phyloP scores from a whole-genome alignment of 1,139 yeast species.

The Debaryomyces sp. region DNA sequence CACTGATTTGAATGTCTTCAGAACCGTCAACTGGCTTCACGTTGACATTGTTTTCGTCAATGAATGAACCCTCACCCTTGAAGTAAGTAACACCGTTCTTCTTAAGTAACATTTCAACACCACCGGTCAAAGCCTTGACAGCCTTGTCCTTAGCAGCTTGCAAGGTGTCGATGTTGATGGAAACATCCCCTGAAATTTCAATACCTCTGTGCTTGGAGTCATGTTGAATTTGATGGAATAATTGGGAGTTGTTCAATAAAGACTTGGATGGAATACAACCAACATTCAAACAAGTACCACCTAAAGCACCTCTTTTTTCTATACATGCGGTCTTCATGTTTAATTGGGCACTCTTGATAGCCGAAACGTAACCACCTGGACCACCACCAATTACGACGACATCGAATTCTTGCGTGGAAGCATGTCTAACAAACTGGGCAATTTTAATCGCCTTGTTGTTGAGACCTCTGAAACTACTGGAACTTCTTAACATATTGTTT shows the following conservation, averaged over 20 bases:
- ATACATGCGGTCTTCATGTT: constrained; percentile 95
- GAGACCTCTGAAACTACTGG: constrained; percentile 11
- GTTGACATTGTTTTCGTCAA: constrained; percentile 74
- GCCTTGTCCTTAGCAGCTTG: constrained; percentile 93
- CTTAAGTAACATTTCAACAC: constrained; percentile 93
- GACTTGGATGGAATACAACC: constrained; percentile 99
- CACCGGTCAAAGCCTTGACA: constrained; percentile 87
- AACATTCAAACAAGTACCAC: constrained; percentile 98
- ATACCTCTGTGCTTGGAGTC: constrained; percentile 91
- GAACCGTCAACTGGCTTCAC: constrained; percentile 89
- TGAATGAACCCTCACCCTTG: constrained; percentile 91
- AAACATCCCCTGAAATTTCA: constrained; percentile 72
- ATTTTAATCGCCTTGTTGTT: constrained; percentile 12
- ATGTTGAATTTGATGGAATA: constrained; percentile 85
- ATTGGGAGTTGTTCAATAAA: constrained; percentile 88
- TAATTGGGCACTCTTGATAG: constrained; percentile 97
- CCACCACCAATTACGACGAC: constrained; percentile 98
- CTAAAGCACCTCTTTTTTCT: constrained; percentile 93
- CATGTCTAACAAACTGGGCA: constrained; percentile 39
- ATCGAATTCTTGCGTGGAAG: constrained; percentile 64
- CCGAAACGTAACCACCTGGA: constrained; percentile 99
- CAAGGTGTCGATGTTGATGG: constrained; percentile 74
- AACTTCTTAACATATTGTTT: constrained; percentile 14
- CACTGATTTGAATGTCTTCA: constrained; percentile 62
- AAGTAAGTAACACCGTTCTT: constrained; percentile 93